Evolutionary conservation across 2,329 filamentous ascomycete species (phyloP), one percentile per base, ranked within the genome.

Genomic region (Plectosphaerella sp.): DNA sequence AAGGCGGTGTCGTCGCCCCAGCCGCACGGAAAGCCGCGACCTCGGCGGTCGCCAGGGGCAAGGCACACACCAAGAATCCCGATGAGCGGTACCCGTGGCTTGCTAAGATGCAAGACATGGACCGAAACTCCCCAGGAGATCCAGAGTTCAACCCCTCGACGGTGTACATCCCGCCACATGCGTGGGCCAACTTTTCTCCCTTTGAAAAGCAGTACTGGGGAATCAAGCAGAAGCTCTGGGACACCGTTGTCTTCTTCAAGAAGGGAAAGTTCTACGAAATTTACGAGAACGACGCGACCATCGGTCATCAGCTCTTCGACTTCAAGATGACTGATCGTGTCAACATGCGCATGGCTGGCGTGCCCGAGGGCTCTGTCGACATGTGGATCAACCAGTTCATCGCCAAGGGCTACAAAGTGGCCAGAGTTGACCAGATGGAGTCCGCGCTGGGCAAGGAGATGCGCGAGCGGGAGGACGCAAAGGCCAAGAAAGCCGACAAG

Each of bases 161-260:
- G 0, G 80, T 99, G n/a, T 96, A 87, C 67, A 88, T 99, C 35
- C 94, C 94, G 1, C 88, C 90, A 0, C 65, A 77, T 35, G 90
- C 91, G 1, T 96, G 87, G 85, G 72, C 73, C 28, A 86, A 88
- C 24, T 97, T 99, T 66, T 95, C 92, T 0, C 83, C 93, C 0
- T 99, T 99, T 58, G 94, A 99, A 71, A 95, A 91, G 68, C 94
- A 99, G 66, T 99, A 99, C 68, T 99, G 94, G 94, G 91, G 96
- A 63, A 97, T 99, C 69, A 99, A 99, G 73, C 89, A 92, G 68
- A 97, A 97, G 61, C 89, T 95, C 59, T 97, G 90, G 89, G 91
- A 97, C 59, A 97, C 92, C 0, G 87, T 99, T 45, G 93, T 99
- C 15, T 99, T 99, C 72, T 99, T 99, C 84, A 99, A 97, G 72